Conservation (phyloP, 805 yeast species). For the Lachancea kluyveri region DNA sequence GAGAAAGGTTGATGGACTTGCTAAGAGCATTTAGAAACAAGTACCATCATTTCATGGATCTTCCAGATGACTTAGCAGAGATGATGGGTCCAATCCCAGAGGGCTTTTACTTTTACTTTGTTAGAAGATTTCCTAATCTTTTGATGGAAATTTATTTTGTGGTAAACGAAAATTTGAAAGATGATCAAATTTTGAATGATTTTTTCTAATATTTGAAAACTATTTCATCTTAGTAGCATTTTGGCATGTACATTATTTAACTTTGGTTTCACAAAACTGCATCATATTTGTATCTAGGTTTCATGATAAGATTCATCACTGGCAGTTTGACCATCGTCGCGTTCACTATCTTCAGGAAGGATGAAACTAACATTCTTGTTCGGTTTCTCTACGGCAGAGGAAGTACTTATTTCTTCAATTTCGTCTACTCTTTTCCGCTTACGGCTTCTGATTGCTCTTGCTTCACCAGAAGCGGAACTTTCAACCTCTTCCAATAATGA, state of each 20-base stretch:
- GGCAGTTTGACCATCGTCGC: not conserved
- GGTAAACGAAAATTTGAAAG: slow-evolving; percentile 48
- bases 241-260: not conserved
- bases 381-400: slow-evolving; percentile 2
- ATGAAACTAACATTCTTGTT: slow-evolving; percentile 6
- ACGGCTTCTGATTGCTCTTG: slow-evolving; percentile 1
- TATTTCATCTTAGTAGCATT: not conserved
- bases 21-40: slow-evolving; percentile 88
- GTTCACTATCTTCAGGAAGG: slow-evolving; percentile 5
- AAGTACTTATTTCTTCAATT: not conserved
- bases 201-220: slow-evolving; percentile 29
- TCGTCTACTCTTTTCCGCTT: slow-evolving; percentile 5
- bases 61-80: slow-evolving; percentile 58
- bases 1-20: slow-evolving; percentile 74
- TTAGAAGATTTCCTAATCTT: slow-evolving; percentile 66
- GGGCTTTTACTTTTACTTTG: slow-evolving; percentile 78
- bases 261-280: not conserved
- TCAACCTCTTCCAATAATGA: not conserved
- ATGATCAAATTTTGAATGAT: slow-evolving; percentile 53
- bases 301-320: not conserved
- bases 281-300: not conserved
- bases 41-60: slow-evolving; percentile 88
- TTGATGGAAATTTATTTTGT: slow-evolving; percentile 68
- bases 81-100: slow-evolving; percentile 77
- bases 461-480: no score